Evolutionary conservation across 2,329 filamentous ascomycete genomes (phyloP), one percentile per base, ranked within the genome.

Genomic region (Pseudogymnoascus sp.): DNA sequence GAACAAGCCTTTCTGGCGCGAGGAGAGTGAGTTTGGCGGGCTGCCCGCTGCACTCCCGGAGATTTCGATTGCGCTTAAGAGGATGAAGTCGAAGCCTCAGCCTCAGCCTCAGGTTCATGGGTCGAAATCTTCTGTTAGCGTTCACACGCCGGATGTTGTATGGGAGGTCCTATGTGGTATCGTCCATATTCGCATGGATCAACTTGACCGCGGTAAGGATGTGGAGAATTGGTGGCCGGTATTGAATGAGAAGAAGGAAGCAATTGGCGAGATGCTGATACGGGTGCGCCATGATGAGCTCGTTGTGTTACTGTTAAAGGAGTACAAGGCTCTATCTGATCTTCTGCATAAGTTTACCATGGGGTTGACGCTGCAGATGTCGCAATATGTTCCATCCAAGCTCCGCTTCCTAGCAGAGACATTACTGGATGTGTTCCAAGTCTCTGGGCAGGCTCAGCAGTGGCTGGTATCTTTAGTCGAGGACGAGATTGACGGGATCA

Each of bases 381-480:
- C 91, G 2, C 85, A 90, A 51, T 84, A 89, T 63, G 81, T 97
- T 63, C 89, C 91, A 0, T 84, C 86, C 2, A 89, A 91, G 71
- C 79, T 97, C 36, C 88, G 89, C 62, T 83, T 85, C n/a, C 75
- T 97, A 7, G 90, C 92, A 1, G 93, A 97, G 72, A 86, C 89
- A 29, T 85, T 97, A 39, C 78, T 97, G 67, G 96, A 97, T 73
- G 96, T 99, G 62, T 99, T 93, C 71, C 95, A 99, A 72, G 93
- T 96, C 2, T 93, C 92, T 2, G 91, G 91, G 0, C 85, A 85
- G 39, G 89, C 90, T 2, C 83, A 83, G 47, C 91, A 97, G 65
- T 99, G 95, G 95, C 82, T 99, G 21, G 95, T 91, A 80, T 87
- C 91, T 2, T 79, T 99, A 42, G 90, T 97, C 0, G 95, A 99